Conservation (phyloP, 2,329 filamentous ascomycete species). For the Cordyceps farinosa region DNA sequence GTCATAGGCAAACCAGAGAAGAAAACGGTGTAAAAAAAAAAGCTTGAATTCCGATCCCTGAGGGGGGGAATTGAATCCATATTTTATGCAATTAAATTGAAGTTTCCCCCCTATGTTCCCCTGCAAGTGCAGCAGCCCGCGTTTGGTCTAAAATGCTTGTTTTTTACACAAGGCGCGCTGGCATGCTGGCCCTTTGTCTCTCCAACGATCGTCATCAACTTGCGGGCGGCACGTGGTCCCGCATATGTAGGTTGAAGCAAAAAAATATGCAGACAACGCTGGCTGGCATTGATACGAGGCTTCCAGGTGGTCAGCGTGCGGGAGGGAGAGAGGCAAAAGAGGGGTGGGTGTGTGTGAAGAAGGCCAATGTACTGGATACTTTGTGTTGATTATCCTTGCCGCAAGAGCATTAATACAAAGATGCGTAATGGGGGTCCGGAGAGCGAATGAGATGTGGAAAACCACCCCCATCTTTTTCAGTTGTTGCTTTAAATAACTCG, state of each 20-base stretch:
- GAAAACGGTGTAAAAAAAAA: background rate
- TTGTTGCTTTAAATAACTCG: constrained; percentile 8
- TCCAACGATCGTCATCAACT: background rate
- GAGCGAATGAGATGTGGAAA: background rate
- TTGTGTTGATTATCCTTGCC: background rate
- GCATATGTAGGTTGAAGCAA: background rate
- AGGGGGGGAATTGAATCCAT: background rate
- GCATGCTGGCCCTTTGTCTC: background rate
- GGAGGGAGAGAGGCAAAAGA: background rate
- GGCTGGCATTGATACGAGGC: background rate
- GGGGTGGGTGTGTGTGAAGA: background rate
- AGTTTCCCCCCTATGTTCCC: background rate
- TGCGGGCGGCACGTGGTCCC: background rate
- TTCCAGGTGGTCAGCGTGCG: background rate
- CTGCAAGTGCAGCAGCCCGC: background rate
- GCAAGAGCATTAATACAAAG: background rate
- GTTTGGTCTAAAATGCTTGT: background rate
- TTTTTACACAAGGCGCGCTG: background rate
- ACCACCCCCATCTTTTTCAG: background rate
- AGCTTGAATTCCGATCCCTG: background rate
- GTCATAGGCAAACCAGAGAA: background rate
- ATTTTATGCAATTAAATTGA: background rate
- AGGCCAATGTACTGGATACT: background rate
- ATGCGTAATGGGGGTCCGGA: too few relatives aligned
- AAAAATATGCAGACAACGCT: background rate